phyloP scores from a whole-genome alignment of 768 basidiomycete species.

The Tricholoma sp. region DNA sequence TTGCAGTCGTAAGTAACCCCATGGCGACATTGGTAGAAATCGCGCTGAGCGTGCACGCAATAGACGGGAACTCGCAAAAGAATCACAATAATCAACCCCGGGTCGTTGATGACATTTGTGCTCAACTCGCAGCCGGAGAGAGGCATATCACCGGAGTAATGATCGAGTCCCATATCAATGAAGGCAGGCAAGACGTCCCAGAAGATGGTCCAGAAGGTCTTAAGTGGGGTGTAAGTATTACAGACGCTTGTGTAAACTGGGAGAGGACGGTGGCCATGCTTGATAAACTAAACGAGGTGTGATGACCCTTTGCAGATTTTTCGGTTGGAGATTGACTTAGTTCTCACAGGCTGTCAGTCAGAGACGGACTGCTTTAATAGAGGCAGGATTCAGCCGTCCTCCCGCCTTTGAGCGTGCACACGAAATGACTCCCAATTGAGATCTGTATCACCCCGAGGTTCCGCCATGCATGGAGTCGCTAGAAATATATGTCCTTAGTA shows the following conservation, averaged over 20 bases:
- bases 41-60: not conserved
- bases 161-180: conserved; percentile 94
- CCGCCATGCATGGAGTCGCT: not conserved
- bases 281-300: conserved; percentile 57
- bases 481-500: conserved; percentile 8
- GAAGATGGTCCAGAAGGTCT: conserved; percentile 57
- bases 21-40: conserved; percentile 1
- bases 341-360: conserved; percentile 37
- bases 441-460: not conserved
- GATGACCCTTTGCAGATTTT: conserved; percentile 1
- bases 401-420: conserved; percentile 29
- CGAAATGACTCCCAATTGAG: conserved; percentile 1
- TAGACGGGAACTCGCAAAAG: conserved; percentile 95
- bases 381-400: conserved; percentile 32
- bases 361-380: conserved; percentile 38
- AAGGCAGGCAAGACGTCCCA: conserved; percentile 88
- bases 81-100: conserved; percentile 90
- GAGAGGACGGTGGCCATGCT: conserved; percentile 72
- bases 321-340: conserved; percentile 1
- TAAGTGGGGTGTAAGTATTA: conserved; percentile 83
- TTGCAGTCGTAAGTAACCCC: conserved; percentile 58
- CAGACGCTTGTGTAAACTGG: conserved; percentile 92
- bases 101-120: conserved; percentile 65
- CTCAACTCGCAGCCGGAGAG: conserved; percentile 68
- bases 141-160: conserved; percentile 87